Conservation (phyloP, 805 yeast species). For the Candida nonsorbophila region DNA sequence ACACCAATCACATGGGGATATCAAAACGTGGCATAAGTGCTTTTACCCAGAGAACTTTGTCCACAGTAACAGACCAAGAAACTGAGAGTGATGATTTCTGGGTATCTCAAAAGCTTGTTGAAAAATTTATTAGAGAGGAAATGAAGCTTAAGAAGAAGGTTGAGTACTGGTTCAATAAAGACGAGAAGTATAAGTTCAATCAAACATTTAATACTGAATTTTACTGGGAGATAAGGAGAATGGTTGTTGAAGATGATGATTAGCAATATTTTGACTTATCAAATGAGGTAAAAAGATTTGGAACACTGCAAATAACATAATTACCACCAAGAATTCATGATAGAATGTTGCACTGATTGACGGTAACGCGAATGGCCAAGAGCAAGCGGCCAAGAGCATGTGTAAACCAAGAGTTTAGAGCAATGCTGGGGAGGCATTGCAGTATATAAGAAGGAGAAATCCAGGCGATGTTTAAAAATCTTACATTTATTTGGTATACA, state of each 20-base stretch:
- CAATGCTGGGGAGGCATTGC: not conserved
- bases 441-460: too few relatives aligned
- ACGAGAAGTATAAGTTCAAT: slow-evolving; percentile 18
- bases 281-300: not conserved
- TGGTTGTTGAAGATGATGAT: slow-evolving; percentile 31
- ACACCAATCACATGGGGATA: slow-evolving; percentile 2
- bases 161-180: slow-evolving; percentile 31
- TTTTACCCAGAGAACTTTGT: slow-evolving; percentile 32
- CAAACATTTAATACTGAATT: slow-evolving; percentile 18
- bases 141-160: slow-evolving; percentile 26
- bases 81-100: slow-evolving; percentile 19
- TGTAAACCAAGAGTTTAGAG: not conserved
- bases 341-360: not conserved
- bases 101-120: slow-evolving; percentile 20
- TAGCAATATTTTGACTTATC: not conserved
- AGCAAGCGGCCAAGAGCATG: not conserved
- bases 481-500: too few relatives aligned
- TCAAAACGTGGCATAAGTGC: slow-evolving; percentile 25
- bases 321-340: too few relatives aligned
- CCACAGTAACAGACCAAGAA: slow-evolving; percentile 19
- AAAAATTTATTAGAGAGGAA: slow-evolving; percentile 32
- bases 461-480: too few relatives aligned
- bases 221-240: slow-evolving; percentile 39
- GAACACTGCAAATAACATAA: not conserved
- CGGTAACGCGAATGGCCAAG: not conserved